Evolutionary conservation across 768 basidiomycete species (phyloP), one percentile per base, ranked within the genome.

Genomic region (Mrakia gelida): DNA sequence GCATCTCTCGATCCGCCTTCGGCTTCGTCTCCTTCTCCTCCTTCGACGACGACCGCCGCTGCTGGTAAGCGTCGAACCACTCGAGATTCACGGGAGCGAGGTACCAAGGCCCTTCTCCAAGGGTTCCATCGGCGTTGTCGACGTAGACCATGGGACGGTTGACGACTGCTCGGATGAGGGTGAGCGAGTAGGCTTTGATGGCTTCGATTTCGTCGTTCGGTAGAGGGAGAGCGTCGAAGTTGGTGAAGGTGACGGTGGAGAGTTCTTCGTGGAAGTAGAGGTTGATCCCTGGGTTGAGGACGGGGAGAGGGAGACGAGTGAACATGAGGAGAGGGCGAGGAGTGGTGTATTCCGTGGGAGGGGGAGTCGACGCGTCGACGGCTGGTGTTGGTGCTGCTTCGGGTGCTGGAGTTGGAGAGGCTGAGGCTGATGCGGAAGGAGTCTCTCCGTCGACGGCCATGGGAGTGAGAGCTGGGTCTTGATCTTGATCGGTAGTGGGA

Each of bases 301-400:
- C 13, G 8, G 77, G 77, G 15, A 78, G 62, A 7, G 77, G 72
- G n/a, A 63, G 59, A 10, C 71, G 77, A 34, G 72, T 78, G 18
- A 78, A 32, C 41, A 78, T 21, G 49, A 78, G 32, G 43, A 78
- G 28, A 3, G 77, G 77, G 9, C 77, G 71, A 18, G 71, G 72
- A 13, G 71, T 71, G 2, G 5, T 70, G 67, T 70, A 70, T 41
- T 70, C 67, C 34, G 38, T 43, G 0, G 67, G 38, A 21, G 38
- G 67, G n/a, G 67, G 38, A 7, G 67, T 41, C 67, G 34, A 23
- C 30, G 32, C 56, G 56, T 56, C 56, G 7, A 2, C 45, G n/a
- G 26, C 56, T 13, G n/a, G n/a, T n/a, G n/a, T n/a, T n/a, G 38
- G 38, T 38, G 28, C n/a, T 26, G 26, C 59, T 13, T 52, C 49